Percentiles rank a stretch among this genome's conserved stretches.
Evolutionary conservation across 306 rosid genomes (phyloP).

Genomic region (Quercus bicolor): DNA sequence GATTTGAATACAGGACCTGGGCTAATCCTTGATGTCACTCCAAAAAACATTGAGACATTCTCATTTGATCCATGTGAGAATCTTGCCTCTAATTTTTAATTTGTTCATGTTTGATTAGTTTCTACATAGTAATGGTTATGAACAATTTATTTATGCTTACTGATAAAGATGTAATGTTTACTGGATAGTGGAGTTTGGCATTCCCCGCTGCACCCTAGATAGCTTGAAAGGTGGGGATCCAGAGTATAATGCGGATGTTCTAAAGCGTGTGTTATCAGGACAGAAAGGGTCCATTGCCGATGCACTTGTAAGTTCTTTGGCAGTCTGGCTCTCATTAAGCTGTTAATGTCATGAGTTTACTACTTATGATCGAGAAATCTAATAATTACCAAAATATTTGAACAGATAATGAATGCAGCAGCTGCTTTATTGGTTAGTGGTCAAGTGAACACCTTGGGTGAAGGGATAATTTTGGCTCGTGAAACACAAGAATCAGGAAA

Average conservation of each 20-base stretch:
- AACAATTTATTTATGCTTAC: not conserved
- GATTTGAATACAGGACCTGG: constrained; percentile 73
- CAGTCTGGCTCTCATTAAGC: not conserved
- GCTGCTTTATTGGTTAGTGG: constrained; percentile 78
- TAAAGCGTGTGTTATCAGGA: constrained; percentile 77
- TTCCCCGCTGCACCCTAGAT: constrained; percentile 78
- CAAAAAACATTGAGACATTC: constrained; percentile 66
- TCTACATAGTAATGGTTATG: not conserved
- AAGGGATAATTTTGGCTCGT: constrained; percentile 73
- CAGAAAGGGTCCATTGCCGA: constrained; percentile 78
- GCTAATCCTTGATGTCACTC: constrained; percentile 77
- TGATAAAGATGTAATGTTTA: constrained; percentile 1
- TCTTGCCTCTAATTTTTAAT: constrained; percentile 16
- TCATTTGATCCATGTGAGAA: constrained; percentile 87
- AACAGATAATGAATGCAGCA: constrained; percentile 78
- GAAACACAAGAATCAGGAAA: constrained; percentile 76
- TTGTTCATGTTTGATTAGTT: not conserved
- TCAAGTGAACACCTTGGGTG: constrained; percentile 54
- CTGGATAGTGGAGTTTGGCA: constrained; percentile 73
- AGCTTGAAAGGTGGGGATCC: constrained; percentile 79
- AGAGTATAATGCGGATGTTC: constrained; percentile 57
- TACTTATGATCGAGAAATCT: not conserved
- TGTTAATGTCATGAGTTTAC: not conserved
- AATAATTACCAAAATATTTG: constrained; percentile 16
- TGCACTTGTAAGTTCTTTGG: constrained; percentile 66